phyloP scores from a whole-genome alignment of 495 filamentous ascomycete genomes.

The Hypoxylon cercidicola region DNA sequence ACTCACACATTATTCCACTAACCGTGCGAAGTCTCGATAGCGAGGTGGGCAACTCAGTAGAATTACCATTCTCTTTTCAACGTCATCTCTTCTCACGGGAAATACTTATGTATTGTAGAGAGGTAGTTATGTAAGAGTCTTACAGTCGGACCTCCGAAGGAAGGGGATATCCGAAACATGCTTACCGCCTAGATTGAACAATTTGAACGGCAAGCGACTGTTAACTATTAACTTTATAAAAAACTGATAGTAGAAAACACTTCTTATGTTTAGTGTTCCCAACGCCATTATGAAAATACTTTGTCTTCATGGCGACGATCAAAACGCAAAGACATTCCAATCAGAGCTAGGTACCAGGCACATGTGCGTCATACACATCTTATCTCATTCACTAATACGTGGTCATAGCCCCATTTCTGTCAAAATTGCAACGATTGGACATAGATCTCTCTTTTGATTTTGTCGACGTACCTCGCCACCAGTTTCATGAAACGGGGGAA shows the following conservation, averaged over 20 bases:
- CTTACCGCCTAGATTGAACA: not conserved
- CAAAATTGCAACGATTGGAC: constrained; percentile 45
- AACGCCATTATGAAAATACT: constrained; percentile 63
- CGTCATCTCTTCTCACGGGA: no score
- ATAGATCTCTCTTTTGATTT: constrained; percentile 61
- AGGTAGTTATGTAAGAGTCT: not conserved
- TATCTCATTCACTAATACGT: constrained; percentile 5
- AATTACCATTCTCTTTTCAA: no score
- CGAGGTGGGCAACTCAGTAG: no score
- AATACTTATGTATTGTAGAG: no score
- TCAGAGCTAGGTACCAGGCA: constrained; percentile 67
- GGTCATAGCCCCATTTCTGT: constrained; percentile 44
- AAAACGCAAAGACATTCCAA: constrained; percentile 66
- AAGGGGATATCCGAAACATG: constrained; percentile 25
- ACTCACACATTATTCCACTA: no score
- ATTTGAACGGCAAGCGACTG: not conserved
- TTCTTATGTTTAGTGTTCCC: not conserved
- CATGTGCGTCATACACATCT: constrained; percentile 3
- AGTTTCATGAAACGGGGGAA: constrained; percentile 56
- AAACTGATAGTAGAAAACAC: not conserved
- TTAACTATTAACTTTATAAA: not conserved
- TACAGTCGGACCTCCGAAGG: constrained; percentile 26
- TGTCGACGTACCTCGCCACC: constrained; percentile 60
- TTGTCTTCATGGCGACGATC: constrained; percentile 72
- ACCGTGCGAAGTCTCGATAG: no score